These are phyloP conservation scores for Cinnamomum micranthum DNA, from an alignment of 164 flowering plant genomes.

Conservation along the genomic window DNA sequence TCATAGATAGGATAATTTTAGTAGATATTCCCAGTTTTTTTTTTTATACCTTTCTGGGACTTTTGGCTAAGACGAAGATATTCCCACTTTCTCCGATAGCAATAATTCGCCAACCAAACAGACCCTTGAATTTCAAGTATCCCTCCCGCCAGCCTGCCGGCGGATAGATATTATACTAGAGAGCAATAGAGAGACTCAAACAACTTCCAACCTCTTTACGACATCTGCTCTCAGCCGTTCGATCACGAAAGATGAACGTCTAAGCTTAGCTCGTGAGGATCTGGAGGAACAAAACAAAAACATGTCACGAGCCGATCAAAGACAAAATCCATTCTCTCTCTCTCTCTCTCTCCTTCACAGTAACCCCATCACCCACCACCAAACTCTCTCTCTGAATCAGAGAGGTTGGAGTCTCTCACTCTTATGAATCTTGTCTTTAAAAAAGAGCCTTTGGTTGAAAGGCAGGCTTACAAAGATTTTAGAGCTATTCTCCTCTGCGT, in stretches of 20 bases:
- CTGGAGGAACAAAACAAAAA: not conserved
- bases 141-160: too few relatives aligned
- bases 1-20: too few relatives aligned
- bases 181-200: too few relatives aligned
- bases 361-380: not conserved
- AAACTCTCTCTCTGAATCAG: constrained; percentile 16
- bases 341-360: not conserved
- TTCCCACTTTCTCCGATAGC: too few relatives aligned
- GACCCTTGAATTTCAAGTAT: too few relatives aligned
- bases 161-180: too few relatives aligned
- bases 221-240: not conserved
- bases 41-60: constrained; percentile 37
- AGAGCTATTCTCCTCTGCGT: constrained; percentile 8
- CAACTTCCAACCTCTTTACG: too few relatives aligned
- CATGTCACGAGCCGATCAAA: not conserved
- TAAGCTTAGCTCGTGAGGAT: not conserved
- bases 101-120: too few relatives aligned
- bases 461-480: constrained; percentile 27
- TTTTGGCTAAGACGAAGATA: constrained; percentile 48
- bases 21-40: too few relatives aligned
- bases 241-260: constrained; percentile 1
- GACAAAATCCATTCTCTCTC: not conserved
- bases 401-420: too few relatives aligned
- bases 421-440: constrained; percentile 5
- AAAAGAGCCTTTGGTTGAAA: constrained; percentile 24